Evolutionary conservation across 2,329 filamentous ascomycete species (phyloP).

Genomic region (Xylaria sp.): DNA sequence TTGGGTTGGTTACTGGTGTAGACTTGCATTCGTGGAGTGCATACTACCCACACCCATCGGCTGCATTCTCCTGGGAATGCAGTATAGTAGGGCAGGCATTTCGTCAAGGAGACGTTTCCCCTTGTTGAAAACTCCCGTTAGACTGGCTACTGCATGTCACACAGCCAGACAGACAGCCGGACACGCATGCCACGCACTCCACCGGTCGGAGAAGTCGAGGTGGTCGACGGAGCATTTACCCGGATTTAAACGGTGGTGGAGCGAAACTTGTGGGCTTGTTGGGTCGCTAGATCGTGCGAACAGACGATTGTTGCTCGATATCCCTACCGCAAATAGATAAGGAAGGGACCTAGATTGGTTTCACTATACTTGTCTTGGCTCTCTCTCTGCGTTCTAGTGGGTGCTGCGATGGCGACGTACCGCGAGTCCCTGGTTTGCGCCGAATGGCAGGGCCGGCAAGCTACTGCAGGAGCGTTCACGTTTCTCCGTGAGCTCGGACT

Average conservation of each 20-base stretch:
- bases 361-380: conserved; percentile 16
- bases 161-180: conserved; percentile 4
- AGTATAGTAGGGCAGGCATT: background rate
- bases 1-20: conserved; percentile 1
- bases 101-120: background rate
- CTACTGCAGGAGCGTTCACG: conserved; percentile 16
- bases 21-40: conserved; percentile 29
- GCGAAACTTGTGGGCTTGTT: conserved; percentile 16
- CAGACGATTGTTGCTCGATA: background rate
- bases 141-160: conserved; percentile 8
- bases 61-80: background rate
- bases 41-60: conserved; percentile 18
- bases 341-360: conserved; percentile 16
- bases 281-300: background rate
- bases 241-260: conserved; percentile 33
- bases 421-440: background rate
- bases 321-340: conserved; percentile 14
- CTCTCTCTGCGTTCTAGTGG: conserved; percentile 7
- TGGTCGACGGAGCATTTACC: conserved; percentile 27
- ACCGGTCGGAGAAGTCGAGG: conserved; percentile 21
- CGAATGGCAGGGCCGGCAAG: background rate
- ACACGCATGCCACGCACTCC: background rate
- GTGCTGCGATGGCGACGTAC: conserved; percentile 11
- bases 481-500: conserved; percentile 15
- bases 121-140: conserved; percentile 3